A percentile compares a stretch with the other conserved stretches of the same genome.
These are phyloP conservation scores for Linnemannia exigua DNA, from an alignment of 192 early-diverging fungal species.

Conservation along the genomic window DNA sequence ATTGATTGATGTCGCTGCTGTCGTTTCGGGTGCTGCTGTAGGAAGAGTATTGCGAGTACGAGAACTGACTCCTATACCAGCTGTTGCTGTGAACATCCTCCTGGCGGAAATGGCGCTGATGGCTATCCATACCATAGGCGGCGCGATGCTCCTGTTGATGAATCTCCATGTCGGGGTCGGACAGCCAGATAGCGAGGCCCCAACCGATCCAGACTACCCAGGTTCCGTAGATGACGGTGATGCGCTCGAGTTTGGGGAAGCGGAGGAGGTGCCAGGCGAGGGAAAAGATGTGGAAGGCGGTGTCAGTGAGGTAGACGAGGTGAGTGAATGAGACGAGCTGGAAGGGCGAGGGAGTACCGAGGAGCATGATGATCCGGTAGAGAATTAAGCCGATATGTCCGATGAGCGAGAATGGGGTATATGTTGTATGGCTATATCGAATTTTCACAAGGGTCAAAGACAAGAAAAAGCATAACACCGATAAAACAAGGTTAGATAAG, in stretches of 20 bases:
- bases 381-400: conserved; percentile 54
- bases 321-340: conserved; percentile 59
- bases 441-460: neutral
- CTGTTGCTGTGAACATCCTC: neutral
- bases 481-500: conserved; percentile 14
- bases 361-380: conserved; percentile 55
- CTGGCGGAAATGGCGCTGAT: conserved; percentile 7
- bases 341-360: conserved; percentile 45
- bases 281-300: conserved; percentile 62
- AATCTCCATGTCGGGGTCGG: conserved; percentile 54
- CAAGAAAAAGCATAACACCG: neutral
- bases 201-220: conserved; percentile 71
- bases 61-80: conserved; percentile 9
- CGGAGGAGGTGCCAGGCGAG: conserved; percentile 61
- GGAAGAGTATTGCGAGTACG: conserved; percentile 4
- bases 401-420: conserved; percentile 56
- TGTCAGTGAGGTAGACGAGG: conserved; percentile 60
- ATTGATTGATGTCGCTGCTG: conserved; percentile 28
- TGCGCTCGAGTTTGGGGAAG: conserved; percentile 59
- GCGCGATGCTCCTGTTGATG: conserved; percentile 52
- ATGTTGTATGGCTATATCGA: conserved; percentile 50
- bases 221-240: conserved; percentile 69
- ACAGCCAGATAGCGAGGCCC: conserved; percentile 60
- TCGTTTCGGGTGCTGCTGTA: conserved; percentile 2
- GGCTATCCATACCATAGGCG: conserved; percentile 30